phyloP scores from a whole-genome alignment of 2,329 filamentous ascomycete genomes.

The Claviceps paspali region DNA sequence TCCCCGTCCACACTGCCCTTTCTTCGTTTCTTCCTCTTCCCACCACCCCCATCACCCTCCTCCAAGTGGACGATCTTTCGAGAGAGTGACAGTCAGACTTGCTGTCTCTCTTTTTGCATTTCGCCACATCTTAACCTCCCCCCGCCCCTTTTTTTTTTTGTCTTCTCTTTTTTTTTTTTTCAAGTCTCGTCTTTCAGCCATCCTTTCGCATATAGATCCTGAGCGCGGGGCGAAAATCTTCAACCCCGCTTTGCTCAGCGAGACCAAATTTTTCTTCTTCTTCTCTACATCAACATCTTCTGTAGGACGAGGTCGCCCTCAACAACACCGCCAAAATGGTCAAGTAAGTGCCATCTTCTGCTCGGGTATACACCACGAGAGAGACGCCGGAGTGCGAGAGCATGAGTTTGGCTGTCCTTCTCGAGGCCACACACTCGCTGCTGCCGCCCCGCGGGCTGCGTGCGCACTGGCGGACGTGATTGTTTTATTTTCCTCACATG shows the following conservation, averaged over 20 bases:
- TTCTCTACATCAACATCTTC: conserved; percentile 16
- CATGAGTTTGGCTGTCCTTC: neutral
- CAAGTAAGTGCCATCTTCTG: conserved; percentile 58
- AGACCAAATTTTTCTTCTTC: conserved; percentile 11
- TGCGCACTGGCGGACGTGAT: neutral
- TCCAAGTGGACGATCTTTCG: conserved; percentile 20
- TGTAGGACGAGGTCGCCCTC: conserved; percentile 25
- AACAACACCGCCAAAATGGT: conserved; percentile 93
- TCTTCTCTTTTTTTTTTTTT: conserved; percentile 2
- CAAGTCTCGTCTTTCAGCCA: conserved; percentile 6
- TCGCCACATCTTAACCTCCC: conserved; percentile 17
- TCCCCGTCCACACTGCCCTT: too few relatives aligned
- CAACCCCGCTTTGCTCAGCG: conserved; percentile 28
- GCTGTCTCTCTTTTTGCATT: conserved; percentile 22
- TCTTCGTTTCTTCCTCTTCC: conserved; percentile 10
- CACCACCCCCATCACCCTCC: conserved; percentile 9
- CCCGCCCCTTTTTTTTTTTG: conserved; percentile 7
- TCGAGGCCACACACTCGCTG: conserved; percentile 3
- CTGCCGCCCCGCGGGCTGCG: neutral
- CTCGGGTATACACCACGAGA: neutral
- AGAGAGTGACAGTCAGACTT: conserved; percentile 26
- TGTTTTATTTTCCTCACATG: neutral
- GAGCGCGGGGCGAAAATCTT: conserved; percentile 27
- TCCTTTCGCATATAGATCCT: conserved; percentile 4
- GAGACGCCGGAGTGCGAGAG: neutral